Conservation (phyloP, 2,329 filamentous ascomycete species). For the Alternaria sp. region DNA sequence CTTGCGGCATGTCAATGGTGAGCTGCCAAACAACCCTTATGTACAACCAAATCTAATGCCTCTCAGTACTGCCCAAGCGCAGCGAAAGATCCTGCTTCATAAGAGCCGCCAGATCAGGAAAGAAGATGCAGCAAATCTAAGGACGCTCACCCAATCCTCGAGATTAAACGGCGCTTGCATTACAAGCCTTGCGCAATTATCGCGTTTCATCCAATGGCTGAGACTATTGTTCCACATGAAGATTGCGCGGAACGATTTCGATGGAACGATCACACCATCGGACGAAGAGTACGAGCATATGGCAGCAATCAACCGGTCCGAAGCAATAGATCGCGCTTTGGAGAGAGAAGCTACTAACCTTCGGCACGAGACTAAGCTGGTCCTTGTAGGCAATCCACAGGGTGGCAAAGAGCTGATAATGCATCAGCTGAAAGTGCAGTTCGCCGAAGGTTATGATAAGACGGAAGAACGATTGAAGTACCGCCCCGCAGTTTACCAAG, state of each 20-base stretch:
- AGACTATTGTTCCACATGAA: conserved; percentile 38
- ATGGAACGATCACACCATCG: conserved; percentile 26
- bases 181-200: conserved; percentile 36
- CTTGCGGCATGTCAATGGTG: conserved; percentile 44
- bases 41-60: conserved; percentile 23
- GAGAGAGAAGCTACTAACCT: conserved; percentile 43
- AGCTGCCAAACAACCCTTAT: background rate
- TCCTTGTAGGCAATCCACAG: conserved; percentile 37
- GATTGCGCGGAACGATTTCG: conserved; percentile 23
- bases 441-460: conserved; percentile 44
- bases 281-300: conserved; percentile 41
- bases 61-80: conserved; percentile 43
- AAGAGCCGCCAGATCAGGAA: conserved; percentile 46
- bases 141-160: conserved; percentile 37
- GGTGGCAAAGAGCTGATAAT: conserved; percentile 47
- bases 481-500: conserved; percentile 37
- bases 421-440: conserved; percentile 46
- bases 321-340: conserved; percentile 44
- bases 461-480: conserved; percentile 38
- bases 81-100: conserved; percentile 46
- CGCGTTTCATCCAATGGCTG: conserved; percentile 43
- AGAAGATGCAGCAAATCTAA: conserved; percentile 40
- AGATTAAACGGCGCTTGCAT: conserved; percentile 39
- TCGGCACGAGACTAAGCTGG: conserved; percentile 43
- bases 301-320: conserved; percentile 41